phyloP scores from a whole-genome alignment of 228 moss, liverwort and hornwort genomes.

The Sphagnum fallax region DNA sequence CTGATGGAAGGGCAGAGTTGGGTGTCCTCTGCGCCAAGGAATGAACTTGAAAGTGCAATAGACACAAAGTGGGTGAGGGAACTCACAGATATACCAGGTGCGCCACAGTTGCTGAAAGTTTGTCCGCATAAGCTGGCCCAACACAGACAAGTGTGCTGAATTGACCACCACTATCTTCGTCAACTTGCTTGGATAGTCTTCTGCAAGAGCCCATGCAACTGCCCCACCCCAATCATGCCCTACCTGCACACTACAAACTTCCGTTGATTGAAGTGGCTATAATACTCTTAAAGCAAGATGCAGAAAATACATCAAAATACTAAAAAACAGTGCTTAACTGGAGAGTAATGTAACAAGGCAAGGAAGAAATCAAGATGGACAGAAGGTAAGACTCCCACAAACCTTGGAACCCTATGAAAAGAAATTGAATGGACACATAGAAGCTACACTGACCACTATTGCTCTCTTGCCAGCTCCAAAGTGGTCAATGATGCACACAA shows the following conservation, averaged over 20 bases:
- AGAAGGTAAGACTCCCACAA: too few species aligned
- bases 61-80: too few species aligned
- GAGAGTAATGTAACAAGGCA: background rate
- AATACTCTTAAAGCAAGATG: too few species aligned
- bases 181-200: constrained; percentile 69
- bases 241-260: constrained; percentile 35
- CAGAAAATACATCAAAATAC: background rate
- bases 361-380: too few species aligned
- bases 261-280: background rate
- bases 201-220: constrained; percentile 64
- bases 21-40: background rate
- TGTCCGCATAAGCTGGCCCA: constrained; percentile 22
- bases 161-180: constrained; percentile 50
- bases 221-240: constrained; percentile 81
- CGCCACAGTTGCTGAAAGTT: constrained; percentile 36
- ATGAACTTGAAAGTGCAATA: background rate
- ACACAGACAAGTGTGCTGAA: constrained; percentile 29
- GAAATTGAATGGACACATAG: too few species aligned
- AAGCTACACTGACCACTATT: constrained; percentile 40
- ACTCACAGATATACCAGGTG: constrained; percentile 66
- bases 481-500: constrained; percentile 54
- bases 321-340: background rate
- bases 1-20: too few species aligned
- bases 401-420: too few species aligned
- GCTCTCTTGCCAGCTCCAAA: constrained; percentile 52